Conservation (phyloP, 352 stramenopile genomes). For the Phytophthora cryptogea region DNA sequence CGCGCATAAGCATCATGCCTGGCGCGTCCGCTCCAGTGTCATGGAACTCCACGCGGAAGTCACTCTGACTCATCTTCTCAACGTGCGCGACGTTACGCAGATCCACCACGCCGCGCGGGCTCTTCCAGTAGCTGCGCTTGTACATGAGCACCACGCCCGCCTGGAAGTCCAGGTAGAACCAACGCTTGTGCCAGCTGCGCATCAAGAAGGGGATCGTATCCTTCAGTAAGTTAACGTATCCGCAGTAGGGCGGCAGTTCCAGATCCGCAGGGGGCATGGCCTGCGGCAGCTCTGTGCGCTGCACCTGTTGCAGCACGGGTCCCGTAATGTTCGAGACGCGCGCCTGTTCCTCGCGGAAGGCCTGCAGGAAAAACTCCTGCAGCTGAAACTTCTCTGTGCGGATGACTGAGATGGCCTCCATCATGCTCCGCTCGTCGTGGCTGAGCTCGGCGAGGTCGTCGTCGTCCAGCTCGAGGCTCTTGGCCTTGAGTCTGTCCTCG, state of each 20-base stretch:
- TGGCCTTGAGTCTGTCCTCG: constrained; percentile 53
- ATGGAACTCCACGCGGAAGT: constrained; percentile 73
- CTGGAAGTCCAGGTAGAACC: constrained; percentile 84
- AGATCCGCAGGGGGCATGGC: constrained; percentile 37
- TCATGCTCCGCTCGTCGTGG: constrained; percentile 53
- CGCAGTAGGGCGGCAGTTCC: constrained; percentile 71
- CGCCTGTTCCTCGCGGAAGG: constrained; percentile 56
- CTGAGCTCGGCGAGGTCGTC: constrained; percentile 66
- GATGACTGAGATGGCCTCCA: constrained; percentile 65
- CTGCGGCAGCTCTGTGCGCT: constrained; percentile 38
- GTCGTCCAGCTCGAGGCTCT: constrained; percentile 64
- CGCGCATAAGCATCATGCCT: constrained; percentile 64
- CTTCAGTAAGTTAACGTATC: constrained; percentile 79
- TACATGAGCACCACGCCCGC: constrained; percentile 75
- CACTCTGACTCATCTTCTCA: constrained; percentile 69
- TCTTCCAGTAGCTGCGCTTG: constrained; percentile 88
- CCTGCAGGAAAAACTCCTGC: constrained; percentile 59
- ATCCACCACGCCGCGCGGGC: constrained; percentile 70
- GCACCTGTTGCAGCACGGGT: constrained; percentile 31
- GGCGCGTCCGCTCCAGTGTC: constrained; percentile 38
- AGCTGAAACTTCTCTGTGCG: constrained; percentile 64
- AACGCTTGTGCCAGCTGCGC: constrained; percentile 81
- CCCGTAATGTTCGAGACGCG: constrained; percentile 22
- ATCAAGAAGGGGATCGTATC: constrained; percentile 78
- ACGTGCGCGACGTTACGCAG: constrained; percentile 62